Base-by-base conservation (phyloP, 352 stramenopile genomes). In the Blastocystis sp. region DNA sequence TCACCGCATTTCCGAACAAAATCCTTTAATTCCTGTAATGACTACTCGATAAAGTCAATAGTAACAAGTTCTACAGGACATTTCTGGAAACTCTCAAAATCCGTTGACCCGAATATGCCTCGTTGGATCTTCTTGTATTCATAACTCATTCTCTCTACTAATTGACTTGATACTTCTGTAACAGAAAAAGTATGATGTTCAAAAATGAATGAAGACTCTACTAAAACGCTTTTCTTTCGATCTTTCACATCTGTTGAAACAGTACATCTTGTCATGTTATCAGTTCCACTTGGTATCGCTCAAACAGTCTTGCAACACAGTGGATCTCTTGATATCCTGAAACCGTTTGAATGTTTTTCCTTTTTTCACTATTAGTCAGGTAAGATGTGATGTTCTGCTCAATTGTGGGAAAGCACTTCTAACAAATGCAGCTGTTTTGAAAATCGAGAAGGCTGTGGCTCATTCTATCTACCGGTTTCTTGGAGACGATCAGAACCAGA, bases 31-130 rank as follows among this genome's bases (percentile, higher is more conserved):
- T 84, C 73, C 27, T 84, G 73, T 22, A 84, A 22, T 30, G 48
- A 11, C 73, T 84, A 84, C 30, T 54, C n/a, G 22, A 27, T n/a
- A 35, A 22, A 54, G 35, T 24, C 27, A 19, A 24, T 0, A 24
- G 2, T 48, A 0, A 40, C 22, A 37, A 35, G 0, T 1, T 66
- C 37, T 84, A 84, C 73, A 64, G 73, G 73, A 53, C 73, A 84
- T 30, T 84, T 84, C 54, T 84, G 73, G 51, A 84, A 84, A 66
- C 30, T 68, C 73, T 84, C 51, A 68, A 84, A 84, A 48, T 84
- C 73, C 17, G 24, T 33, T 33, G 73, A 13, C 7, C 73, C 53
- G 27, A 84, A 84, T 17, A 84, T 84, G 9, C 73, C 73, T 48
- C 73, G 51, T 84, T 84, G 44, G 33, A 84, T 84, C 44, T 84